These are phyloP conservation scores for Castanea sativa DNA, from an alignment of 306 rosid genomes.

Conservation along the genomic window DNA sequence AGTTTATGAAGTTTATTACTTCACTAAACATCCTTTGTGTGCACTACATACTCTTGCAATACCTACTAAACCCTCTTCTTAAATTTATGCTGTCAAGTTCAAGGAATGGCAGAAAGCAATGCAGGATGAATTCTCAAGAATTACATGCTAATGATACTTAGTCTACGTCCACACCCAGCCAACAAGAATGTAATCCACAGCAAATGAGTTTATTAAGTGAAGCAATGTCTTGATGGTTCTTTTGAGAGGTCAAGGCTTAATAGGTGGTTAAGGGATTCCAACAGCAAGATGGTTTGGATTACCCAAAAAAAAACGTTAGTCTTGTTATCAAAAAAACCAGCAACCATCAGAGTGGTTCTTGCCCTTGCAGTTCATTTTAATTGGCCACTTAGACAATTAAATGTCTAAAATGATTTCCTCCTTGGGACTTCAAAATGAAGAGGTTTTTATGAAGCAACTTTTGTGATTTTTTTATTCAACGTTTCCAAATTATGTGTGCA, in stretches of 20 bases:
- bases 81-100: not conserved
- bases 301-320: not conserved
- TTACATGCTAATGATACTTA: not conserved
- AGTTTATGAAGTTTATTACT: not conserved
- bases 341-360: not conserved
- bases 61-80: not conserved
- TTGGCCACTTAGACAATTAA: too few relatives aligned
- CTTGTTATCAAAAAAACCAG: not conserved
- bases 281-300: not conserved
- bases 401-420: too few relatives aligned
- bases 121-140: not conserved
- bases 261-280: not conserved
- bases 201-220: not conserved
- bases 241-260: not conserved
- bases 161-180: not conserved
- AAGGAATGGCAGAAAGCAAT: not conserved
- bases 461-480: not conserved
- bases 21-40: not conserved
- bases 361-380: not conserved
- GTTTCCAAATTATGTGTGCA: not conserved
- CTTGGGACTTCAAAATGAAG: not conserved
- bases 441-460: not conserved
- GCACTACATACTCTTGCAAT: not conserved
- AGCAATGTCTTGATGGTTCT: not conserved
- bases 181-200: not conserved